These are phyloP conservation scores for Suhomyces sp. DNA, from an alignment of 805 yeast genomes.

Conservation along the genomic window DNA sequence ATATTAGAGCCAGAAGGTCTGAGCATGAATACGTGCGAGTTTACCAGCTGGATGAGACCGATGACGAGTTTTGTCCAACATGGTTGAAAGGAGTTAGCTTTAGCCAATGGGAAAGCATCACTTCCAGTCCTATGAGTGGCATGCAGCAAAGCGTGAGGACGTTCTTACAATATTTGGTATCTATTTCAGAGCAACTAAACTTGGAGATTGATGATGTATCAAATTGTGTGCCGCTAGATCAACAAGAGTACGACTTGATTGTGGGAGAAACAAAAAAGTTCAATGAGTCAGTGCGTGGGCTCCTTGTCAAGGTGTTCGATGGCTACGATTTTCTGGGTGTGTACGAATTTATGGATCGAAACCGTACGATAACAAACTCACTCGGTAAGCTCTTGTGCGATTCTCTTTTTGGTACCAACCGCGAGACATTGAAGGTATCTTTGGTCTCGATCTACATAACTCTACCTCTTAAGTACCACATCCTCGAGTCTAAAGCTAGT, in stretches of 20 bases:
- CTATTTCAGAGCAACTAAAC: neutral
- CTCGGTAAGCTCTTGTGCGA: neutral
- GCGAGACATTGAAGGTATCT: neutral
- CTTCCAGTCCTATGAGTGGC: neutral
- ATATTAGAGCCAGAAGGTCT: neutral
- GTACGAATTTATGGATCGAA: neutral
- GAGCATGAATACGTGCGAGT: neutral
- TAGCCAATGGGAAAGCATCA: neutral
- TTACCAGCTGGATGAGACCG: neutral
- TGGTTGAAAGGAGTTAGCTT: slow-evolving; percentile 5
- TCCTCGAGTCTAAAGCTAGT: neutral
- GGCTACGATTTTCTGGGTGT: neutral
- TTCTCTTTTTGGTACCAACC: neutral
- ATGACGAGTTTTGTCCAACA: slow-evolving; percentile 4
- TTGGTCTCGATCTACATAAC: neutral
- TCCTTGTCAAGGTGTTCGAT: neutral
- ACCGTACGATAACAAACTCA: neutral
- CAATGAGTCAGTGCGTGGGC: neutral
- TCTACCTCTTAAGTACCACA: neutral
- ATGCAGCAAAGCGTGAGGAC: neutral
- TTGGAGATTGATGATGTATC: neutral
- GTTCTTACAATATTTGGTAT: neutral
- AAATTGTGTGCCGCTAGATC: neutral
- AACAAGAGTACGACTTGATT: neutral
- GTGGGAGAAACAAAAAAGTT: neutral